Conservation (phyloP, 495 filamentous ascomycete species). For the Lophium mytilinum region DNA sequence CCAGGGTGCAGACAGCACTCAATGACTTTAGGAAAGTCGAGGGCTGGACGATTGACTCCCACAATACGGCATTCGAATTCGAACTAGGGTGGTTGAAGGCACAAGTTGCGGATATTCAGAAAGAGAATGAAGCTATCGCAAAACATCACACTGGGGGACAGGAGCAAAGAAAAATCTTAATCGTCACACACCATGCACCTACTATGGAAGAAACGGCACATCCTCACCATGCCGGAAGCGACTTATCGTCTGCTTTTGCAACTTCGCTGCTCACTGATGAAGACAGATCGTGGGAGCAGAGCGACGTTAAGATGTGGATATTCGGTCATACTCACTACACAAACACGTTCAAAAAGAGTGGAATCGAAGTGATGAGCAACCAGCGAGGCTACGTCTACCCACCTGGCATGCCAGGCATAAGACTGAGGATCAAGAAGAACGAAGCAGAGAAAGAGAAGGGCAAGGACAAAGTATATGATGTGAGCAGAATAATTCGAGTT, state of each 20-base stretch:
- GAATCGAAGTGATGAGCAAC: constrained; percentile 43
- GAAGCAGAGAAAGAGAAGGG: constrained; percentile 6
- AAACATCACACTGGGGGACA: constrained; percentile 9
- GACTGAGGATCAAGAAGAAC: background rate
- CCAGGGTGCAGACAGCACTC: constrained; percentile 36
- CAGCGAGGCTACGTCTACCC: constrained; percentile 38
- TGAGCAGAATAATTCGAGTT: constrained; percentile 1
- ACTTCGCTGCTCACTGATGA: constrained; percentile 36
- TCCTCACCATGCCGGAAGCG: constrained; percentile 38
- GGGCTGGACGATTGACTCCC: constrained; percentile 38
- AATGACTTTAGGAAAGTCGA: constrained; percentile 39
- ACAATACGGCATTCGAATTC: constrained; percentile 42
- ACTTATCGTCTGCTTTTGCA: constrained; percentile 41
- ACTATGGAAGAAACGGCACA: constrained; percentile 36
- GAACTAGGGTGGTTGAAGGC: constrained; percentile 42
- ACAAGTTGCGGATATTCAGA: constrained; percentile 23
- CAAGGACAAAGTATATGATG: constrained; percentile 5
- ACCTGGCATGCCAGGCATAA: constrained; percentile 10
- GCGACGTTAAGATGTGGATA: constrained; percentile 38
- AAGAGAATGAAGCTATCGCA: background rate
- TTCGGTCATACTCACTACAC: constrained; percentile 49
- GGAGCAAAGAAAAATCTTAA: constrained; percentile 32
- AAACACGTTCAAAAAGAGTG: constrained; percentile 34
- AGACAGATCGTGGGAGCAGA: constrained; percentile 20
- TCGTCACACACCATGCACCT: constrained; percentile 51